Evolutionary conservation across 257 asterid species (phyloP).

Genomic region (Gentiana macrophylla): DNA sequence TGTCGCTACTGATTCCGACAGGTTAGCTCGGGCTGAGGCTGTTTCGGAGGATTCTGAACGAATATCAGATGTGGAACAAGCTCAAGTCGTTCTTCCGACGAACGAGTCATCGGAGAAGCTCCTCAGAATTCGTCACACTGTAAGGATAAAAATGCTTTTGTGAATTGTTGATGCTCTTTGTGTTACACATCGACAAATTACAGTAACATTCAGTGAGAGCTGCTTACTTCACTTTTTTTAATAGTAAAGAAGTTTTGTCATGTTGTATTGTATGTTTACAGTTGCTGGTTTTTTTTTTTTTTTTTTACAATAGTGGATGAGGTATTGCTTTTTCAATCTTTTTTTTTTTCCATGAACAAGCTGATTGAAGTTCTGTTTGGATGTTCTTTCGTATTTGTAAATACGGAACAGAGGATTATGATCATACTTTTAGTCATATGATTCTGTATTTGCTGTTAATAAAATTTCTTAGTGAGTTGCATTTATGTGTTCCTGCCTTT

Average conservation of each 20-base stretch:
- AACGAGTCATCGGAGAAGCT: constrained; percentile 67
- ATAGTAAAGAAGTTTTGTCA: neutral
- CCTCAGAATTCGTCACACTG: constrained; percentile 87
- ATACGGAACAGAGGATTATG: no score
- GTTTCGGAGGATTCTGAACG: constrained; percentile 9
- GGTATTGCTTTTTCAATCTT: no score
- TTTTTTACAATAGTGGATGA: neutral
- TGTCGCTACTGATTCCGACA: constrained; percentile 44
- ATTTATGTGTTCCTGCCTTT: no score
- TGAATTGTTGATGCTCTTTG: neutral
- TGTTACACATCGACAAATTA: neutral
- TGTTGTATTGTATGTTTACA: neutral
- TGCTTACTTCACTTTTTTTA: neutral
- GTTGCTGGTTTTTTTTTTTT: neutral
- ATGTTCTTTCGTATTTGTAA: no score
- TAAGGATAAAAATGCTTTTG: constrained; percentile 10
- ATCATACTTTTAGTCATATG: no score
- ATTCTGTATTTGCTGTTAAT: no score
- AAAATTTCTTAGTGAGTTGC: no score
- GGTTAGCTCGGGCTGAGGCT: constrained; percentile 22
- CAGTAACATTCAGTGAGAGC: neutral
- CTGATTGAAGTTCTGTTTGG: no score
- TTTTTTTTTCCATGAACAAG: no score
- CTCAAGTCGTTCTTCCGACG: constrained; percentile 60
- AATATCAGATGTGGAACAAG: constrained; percentile 17